Evolutionary conservation across 192 early-diverging fungal genomes (phyloP).

Genomic region (Coemansia sp.): DNA sequence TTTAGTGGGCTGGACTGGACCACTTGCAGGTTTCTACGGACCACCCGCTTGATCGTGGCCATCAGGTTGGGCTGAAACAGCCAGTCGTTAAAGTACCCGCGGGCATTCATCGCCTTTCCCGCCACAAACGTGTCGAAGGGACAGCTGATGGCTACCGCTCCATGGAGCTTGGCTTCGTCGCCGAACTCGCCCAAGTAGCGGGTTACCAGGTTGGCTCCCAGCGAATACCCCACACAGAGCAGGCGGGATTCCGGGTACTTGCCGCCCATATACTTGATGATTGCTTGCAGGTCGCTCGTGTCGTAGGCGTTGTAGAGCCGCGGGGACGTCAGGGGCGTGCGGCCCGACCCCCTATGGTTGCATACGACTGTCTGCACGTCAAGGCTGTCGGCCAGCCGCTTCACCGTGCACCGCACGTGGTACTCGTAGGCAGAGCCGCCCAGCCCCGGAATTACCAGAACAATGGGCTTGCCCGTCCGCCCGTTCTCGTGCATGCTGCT

Average conservation of each 20-base stretch:
- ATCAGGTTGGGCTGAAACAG: conserved; percentile 63
- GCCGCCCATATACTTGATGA: conserved; percentile 20
- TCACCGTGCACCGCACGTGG: conserved; percentile 75
- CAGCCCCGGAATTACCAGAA: conserved; percentile 80
- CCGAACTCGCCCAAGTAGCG: conserved; percentile 84
- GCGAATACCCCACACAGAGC: conserved; percentile 79
- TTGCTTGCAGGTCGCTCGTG: conserved; percentile 65
- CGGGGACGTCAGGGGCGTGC: conserved; percentile 49
- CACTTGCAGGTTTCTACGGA: conserved; percentile 38
- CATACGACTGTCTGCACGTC: conserved; percentile 65
- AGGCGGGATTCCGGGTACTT: conserved; percentile 57
- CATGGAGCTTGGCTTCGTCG: conserved; percentile 64
- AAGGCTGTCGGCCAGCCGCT: conserved; percentile 51
- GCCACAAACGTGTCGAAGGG: conserved; percentile 71
- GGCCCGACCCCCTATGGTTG: conserved; percentile 44
- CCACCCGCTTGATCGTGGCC: conserved; percentile 53
- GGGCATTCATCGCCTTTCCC: conserved; percentile 41
- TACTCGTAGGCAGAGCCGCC: conserved; percentile 90
- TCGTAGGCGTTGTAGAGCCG: conserved; percentile 78
- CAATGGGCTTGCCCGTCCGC: conserved; percentile 50
- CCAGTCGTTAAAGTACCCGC: conserved; percentile 52
- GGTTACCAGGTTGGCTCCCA: conserved; percentile 88
- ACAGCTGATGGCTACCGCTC: conserved; percentile 75
- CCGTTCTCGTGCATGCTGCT: conserved; percentile 18
- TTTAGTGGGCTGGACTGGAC: conserved; percentile 28